Evolutionary conservation across 495 filamentous ascomycete species (phyloP).

Genomic region (Trichoderma erinaceum): DNA sequence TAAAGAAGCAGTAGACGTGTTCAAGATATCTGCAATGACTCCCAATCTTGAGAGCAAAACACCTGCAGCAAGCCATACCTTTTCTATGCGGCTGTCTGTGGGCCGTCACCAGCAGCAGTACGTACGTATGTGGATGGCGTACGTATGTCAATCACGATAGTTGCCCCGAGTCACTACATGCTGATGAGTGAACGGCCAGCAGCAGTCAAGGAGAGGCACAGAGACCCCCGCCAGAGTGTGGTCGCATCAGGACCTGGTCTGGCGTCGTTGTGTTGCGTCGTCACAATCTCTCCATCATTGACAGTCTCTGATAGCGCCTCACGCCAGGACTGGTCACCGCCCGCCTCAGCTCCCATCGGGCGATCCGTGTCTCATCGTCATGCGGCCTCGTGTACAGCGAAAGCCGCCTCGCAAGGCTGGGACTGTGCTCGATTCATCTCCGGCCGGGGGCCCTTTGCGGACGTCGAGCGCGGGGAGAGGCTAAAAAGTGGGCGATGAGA

Average conservation of each 20-base stretch:
- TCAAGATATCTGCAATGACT: no score
- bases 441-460: not conserved
- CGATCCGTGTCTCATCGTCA: constrained; percentile 3
- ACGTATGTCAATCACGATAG: not conserved
- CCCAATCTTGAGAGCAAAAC: not conserved
- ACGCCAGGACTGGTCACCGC: not conserved
- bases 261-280: no score
- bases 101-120: not conserved
- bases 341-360: not conserved
- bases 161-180: no score
- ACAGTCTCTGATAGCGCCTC: no score
- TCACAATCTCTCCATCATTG: no score
- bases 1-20: not conserved
- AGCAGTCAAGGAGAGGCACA: not conserved
- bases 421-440: not conserved
- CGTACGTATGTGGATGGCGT: not conserved
- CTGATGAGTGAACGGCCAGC: not conserved
- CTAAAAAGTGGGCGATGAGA: constrained; percentile 8
- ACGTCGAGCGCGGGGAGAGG: constrained; percentile 5
- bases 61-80: not conserved
- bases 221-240: no score
- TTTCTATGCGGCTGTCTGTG: not conserved
- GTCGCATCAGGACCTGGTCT: no score
- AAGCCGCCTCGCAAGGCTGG: constrained; percentile 10
- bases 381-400: not conserved